Conservation (phyloP, 2,329 filamentous ascomycete genomes). For the Paracoccidioides brasiliensis region DNA sequence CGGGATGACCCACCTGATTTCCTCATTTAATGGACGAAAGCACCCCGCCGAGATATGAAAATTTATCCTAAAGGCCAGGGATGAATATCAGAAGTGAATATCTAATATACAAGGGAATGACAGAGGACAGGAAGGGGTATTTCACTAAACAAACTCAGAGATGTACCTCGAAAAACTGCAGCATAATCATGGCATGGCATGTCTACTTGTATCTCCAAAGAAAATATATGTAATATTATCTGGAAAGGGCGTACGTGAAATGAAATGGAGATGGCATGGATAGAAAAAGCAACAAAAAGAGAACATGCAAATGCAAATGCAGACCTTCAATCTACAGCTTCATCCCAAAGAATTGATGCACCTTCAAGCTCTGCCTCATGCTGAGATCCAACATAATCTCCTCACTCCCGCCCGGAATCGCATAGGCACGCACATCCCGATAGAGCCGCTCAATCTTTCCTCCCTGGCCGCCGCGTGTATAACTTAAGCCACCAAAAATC, state of each 20-base stretch:
- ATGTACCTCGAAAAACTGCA: not conserved
- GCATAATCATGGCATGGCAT: not conserved
- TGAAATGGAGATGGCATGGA: not conserved
- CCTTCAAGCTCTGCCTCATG: slow-evolving; percentile 78
- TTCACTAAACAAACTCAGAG: not conserved
- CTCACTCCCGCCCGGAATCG: slow-evolving; percentile 87
- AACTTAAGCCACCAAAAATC: slow-evolving; percentile 91
- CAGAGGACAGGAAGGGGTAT: not conserved
- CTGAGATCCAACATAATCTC: slow-evolving; percentile 98
- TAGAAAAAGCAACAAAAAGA: not conserved
- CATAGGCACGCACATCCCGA: slow-evolving; percentile 88
- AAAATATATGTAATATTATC: not conserved
- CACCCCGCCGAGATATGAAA: no score
- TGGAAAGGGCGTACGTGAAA: not conserved
- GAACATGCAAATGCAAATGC: not conserved
- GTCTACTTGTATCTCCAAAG: not conserved
- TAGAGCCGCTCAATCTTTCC: slow-evolving; percentile 92
- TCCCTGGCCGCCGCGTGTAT: slow-evolving; percentile 85
- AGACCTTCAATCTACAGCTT: slow-evolving; percentile 55
- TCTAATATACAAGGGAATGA: not conserved
- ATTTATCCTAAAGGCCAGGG: no score
- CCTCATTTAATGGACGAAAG: no score
- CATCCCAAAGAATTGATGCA: slow-evolving; percentile 87
- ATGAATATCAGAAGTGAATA: not conserved
- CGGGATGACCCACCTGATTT: no score